Percentiles rank a stretch among this genome's conserved stretches.
Conservation (phyloP, 106 monocot species). For the Hemerocallis citrina region DNA sequence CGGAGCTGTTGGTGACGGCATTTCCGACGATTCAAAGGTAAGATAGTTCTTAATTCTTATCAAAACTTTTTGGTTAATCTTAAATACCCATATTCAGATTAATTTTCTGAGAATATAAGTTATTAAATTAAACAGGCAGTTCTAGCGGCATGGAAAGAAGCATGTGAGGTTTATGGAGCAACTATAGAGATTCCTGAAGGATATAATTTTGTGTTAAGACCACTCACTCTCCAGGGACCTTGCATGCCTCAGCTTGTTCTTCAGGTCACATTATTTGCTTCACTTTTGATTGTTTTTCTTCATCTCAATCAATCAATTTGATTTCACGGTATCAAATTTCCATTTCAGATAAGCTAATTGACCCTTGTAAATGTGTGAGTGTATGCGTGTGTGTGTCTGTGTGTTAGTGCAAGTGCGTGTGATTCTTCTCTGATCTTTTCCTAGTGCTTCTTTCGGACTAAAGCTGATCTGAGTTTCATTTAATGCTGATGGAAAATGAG, state of each 20-base stretch:
- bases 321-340: not conserved
- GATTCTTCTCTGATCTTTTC: not conserved
- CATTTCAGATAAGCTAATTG: not conserved
- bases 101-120: not conserved
- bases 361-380: not conserved
- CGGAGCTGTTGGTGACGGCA: conserved; percentile 40
- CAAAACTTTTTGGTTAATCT: not conserved
- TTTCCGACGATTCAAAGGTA: conserved; percentile 48
- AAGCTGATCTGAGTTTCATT: not conserved
- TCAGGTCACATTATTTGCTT: conserved; percentile 15
- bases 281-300: not conserved
- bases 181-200: conserved; percentile 30
- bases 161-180: conserved; percentile 23
- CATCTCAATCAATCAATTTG: not conserved
- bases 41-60: not conserved
- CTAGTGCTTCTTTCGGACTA: not conserved
- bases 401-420: not conserved
- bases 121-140: conserved; percentile 27
- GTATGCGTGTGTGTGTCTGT: not conserved
- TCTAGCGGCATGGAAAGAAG: conserved; percentile 37
- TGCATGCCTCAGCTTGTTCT: conserved; percentile 35
- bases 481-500: not conserved
- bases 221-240: conserved; percentile 47
- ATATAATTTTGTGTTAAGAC: conserved; percentile 30
- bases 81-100: not conserved